Percentiles rank a stretch among this genome's conserved stretches.
Conservation (phyloP, 805 yeast genomes). For the Yamadazyma sp. region DNA sequence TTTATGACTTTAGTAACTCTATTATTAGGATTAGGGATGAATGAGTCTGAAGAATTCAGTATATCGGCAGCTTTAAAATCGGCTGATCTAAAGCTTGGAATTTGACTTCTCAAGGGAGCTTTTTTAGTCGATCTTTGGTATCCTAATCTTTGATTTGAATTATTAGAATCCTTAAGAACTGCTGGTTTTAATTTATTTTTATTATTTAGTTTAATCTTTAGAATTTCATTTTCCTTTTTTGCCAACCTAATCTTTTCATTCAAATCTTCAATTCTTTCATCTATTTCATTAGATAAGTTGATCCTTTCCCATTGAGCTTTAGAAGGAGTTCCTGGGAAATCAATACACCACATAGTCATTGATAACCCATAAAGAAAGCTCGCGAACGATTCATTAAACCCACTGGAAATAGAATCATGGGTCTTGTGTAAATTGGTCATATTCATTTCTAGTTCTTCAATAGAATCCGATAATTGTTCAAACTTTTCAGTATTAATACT, state of each 20-base stretch:
- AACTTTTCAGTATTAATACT: slow-evolving; percentile 38
- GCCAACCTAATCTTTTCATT: slow-evolving; percentile 17
- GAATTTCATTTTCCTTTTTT: slow-evolving; percentile 20
- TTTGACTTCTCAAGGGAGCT: no score
- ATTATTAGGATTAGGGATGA: slow-evolving; percentile 17
- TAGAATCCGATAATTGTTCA: slow-evolving; percentile 44
- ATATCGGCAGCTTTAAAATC: no score
- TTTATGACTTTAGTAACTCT: slow-evolving; percentile 13
- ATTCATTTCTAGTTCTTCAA: slow-evolving; percentile 56
- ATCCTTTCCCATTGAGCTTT: slow-evolving; percentile 31
- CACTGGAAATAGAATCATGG: slow-evolving; percentile 56
- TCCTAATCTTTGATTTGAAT: no score
- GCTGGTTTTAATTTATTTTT: slow-evolving; percentile 7
- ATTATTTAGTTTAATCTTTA: slow-evolving; percentile 19
- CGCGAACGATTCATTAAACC: slow-evolving; percentile 75
- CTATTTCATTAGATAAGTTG: slow-evolving; percentile 19
- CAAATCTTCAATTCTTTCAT: slow-evolving; percentile 21
- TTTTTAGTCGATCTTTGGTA: no score
- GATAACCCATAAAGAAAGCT: slow-evolving; percentile 75
- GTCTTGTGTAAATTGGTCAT: slow-evolving; percentile 54
- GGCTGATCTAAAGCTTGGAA: no score
- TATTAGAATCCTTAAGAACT: slow-evolving; percentile 1
- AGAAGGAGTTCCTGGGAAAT: slow-evolving; percentile 50
- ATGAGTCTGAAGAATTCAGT: no score
- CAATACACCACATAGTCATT: slow-evolving; percentile 87